Evolutionary conservation across 2,329 filamentous ascomycete genomes (phyloP).

Genomic region (Beauveria sp.): DNA sequence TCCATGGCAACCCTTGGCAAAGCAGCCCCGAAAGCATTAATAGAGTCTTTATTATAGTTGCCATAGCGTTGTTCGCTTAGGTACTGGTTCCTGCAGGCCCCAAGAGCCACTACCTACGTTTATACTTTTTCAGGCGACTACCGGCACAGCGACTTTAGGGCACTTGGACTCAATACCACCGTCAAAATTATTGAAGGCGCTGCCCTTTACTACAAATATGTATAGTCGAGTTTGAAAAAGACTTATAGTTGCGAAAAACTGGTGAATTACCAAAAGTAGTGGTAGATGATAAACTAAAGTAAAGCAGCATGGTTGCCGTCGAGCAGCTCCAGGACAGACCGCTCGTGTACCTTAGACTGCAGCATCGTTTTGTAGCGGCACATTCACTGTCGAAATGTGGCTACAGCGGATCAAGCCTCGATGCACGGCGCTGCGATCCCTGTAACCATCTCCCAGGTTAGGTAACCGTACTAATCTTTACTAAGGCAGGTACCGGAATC

Average conservation of each 20-base stretch:
- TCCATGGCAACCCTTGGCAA: too few relatives aligned
- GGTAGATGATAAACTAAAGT: too few relatives aligned
- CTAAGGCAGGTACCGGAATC: not conserved
- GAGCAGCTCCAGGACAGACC: not conserved
- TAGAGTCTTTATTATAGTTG: not conserved
- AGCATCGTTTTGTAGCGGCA: not conserved
- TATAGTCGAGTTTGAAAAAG: too few relatives aligned
- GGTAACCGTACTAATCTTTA: too few relatives aligned
- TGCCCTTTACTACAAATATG: too few relatives aligned
- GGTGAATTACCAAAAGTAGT: too few relatives aligned
- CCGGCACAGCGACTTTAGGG: not conserved
- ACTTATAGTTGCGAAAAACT: too few relatives aligned
- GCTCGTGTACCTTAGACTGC: too few relatives aligned
- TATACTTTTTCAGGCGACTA: too few relatives aligned
- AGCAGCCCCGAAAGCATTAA: not conserved
- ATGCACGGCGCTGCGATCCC: not conserved
- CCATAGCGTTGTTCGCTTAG: not conserved
- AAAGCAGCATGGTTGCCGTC: too few relatives aligned
- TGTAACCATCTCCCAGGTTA: not conserved
- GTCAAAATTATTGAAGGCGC: not conserved
- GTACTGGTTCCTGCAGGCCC: slow-evolving; percentile 1
- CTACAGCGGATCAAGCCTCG: not conserved
- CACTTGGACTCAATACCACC: not conserved
- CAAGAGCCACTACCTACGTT: not conserved
- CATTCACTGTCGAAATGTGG: not conserved